These are phyloP conservation scores for Zymoseptoria ardabiliae DNA, from an alignment of 2,329 filamentous ascomycete species.

Conservation along the genomic window DNA sequence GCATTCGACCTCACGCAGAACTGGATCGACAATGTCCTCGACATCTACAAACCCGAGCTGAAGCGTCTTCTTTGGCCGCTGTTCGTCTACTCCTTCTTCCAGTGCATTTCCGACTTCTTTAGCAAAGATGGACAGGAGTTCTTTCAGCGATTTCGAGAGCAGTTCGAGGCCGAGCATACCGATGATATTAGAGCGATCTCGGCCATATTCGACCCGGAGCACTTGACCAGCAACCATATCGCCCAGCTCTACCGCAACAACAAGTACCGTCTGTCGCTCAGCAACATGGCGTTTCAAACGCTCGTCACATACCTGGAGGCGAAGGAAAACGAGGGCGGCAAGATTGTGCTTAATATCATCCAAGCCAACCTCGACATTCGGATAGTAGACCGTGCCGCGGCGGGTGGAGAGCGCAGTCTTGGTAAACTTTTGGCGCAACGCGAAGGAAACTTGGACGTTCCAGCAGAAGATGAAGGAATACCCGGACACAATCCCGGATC, in stretches of 20 bases:
- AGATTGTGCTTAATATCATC: conserved; percentile 68
- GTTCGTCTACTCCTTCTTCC: conserved; percentile 87
- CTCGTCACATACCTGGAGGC: conserved; percentile 83
- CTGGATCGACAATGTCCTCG: conserved; percentile 87
- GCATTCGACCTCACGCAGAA: conserved; percentile 49
- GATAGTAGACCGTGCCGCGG: conserved; percentile 49
- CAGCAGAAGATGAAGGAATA: conserved; percentile 61
- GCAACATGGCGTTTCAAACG: conserved; percentile 71
- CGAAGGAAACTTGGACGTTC: conserved; percentile 48
- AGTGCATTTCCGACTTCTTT: conserved; percentile 66
- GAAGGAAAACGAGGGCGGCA: conserved; percentile 74
- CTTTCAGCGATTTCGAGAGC: conserved; percentile 58
- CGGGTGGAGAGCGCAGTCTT: conserved; percentile 52
- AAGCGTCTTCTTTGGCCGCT: conserved; percentile 83
- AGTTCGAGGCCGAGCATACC: conserved; percentile 68
- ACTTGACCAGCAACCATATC: conserved; percentile 68
- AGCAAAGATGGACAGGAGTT: conserved; percentile 66
- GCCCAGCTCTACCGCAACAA: conserved; percentile 75
- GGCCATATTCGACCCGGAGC: conserved; percentile 66
- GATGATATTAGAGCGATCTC: conserved; percentile 74
- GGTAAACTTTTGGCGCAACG: conserved; percentile 51
- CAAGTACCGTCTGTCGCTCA: conserved; percentile 87
- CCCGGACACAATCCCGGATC: conserved; percentile 60
- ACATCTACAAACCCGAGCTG: conserved; percentile 92
- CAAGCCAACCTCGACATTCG: conserved; percentile 52